Conservation (phyloP, 2,329 filamentous ascomycete species). For the Penicillium psychrosexuale region DNA sequence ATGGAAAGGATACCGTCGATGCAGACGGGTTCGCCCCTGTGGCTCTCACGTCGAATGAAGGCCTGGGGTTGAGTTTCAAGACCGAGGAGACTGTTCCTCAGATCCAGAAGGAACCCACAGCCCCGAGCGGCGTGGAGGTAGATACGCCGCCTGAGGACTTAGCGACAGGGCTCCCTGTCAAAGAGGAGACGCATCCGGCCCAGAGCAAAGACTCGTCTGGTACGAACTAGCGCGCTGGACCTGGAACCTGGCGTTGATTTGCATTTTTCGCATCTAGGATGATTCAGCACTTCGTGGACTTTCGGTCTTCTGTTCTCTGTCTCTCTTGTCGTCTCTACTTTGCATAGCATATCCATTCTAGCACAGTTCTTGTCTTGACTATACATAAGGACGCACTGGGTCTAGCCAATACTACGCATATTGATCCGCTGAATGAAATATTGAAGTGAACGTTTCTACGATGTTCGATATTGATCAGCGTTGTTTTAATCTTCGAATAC, state of each 20-base stretch:
- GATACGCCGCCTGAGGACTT: neutral
- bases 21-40: conserved; percentile 21
- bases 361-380: conserved; percentile 1
- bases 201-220: conserved; percentile 4
- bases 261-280: neutral
- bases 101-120: neutral
- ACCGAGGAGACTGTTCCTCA: neutral
- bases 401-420: neutral
- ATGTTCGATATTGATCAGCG: neutral
- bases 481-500: neutral
- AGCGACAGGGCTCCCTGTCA: conserved; percentile 1
- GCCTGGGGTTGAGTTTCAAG: conserved; percentile 12
- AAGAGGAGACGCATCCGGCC: conserved; percentile 5
- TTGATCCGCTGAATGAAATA: neutral
- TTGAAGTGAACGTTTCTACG: neutral
- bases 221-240: neutral
- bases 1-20: conserved; percentile 9
- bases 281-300: neutral
- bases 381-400: neutral
- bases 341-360: conserved; percentile 13
- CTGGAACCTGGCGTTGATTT: neutral
- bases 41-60: conserved; percentile 15
- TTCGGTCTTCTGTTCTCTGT: neutral
- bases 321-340: neutral
- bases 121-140: neutral